These are phyloP conservation scores for Globisporangium okanoganense DNA, from an alignment of 352 stramenopile genomes.

Conservation along the genomic window DNA sequence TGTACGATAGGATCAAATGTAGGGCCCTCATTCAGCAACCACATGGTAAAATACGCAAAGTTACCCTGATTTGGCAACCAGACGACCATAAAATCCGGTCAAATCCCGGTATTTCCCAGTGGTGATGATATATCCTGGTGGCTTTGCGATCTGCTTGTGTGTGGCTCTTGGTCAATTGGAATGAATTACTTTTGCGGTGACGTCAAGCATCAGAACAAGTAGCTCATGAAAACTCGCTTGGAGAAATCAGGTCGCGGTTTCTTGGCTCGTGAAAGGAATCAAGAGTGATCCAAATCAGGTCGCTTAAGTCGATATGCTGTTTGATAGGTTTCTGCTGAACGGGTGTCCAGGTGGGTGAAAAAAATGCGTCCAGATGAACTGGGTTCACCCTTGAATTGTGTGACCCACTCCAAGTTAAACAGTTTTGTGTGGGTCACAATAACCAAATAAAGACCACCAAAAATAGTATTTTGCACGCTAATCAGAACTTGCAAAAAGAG, in stretches of 20 bases:
- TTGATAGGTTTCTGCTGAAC: background rate
- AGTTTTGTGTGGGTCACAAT: background rate
- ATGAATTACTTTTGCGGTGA: background rate
- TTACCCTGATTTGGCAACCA: background rate
- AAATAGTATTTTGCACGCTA: background rate
- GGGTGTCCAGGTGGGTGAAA: background rate
- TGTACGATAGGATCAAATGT: background rate
- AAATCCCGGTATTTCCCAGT: too few relatives aligned
- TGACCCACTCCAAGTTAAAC: background rate
- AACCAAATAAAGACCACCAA: background rate
- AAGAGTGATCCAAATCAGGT: background rate
- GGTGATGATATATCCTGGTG: too few relatives aligned
- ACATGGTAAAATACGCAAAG: too few relatives aligned
- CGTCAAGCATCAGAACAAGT: background rate
- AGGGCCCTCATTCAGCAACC: background rate
- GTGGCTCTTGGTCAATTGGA: background rate
- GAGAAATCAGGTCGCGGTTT: background rate
- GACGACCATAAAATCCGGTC: background rate
- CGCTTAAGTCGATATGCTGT: background rate
- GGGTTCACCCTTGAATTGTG: background rate
- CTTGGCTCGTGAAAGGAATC: background rate
- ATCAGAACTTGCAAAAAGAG: background rate
- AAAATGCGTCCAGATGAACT: background rate
- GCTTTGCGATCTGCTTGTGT: too few relatives aligned
- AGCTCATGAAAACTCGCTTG: background rate